Conservation (phyloP, 75 land plant genomes). For the Gnetum montanum region DNA sequence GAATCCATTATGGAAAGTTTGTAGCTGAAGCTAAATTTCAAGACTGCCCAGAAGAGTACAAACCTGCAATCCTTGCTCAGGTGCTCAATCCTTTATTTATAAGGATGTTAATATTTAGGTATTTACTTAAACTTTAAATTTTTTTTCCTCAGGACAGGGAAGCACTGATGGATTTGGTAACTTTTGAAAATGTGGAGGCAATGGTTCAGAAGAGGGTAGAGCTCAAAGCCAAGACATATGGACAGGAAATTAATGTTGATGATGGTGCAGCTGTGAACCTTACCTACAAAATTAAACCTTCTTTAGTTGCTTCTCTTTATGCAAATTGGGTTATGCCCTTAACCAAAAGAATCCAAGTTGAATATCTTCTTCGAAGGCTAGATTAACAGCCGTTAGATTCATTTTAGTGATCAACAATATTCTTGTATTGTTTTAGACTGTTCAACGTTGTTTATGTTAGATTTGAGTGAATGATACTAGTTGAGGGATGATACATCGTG, state of each 20-base stretch:
- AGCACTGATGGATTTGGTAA: constrained; percentile 67
- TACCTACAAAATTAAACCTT: constrained; percentile 62
- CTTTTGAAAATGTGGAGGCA: constrained; percentile 74
- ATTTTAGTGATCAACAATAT: too few relatives aligned
- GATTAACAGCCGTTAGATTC: constrained; percentile 26
- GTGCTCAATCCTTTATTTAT: too few relatives aligned
- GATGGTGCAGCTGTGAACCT: constrained; percentile 8
- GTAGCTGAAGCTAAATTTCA: constrained; percentile 94
- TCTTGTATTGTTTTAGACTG: too few relatives aligned
- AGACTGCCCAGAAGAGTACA: constrained; percentile 57
- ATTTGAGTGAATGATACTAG: too few relatives aligned
- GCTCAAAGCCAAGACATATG: constrained; percentile 63
- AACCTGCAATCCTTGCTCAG: constrained; percentile 63
- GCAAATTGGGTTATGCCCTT: constrained; percentile 95
- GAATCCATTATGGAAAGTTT: constrained; percentile 95
- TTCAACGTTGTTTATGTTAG: too few relatives aligned
- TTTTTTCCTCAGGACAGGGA: constrained; percentile 51
- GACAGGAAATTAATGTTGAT: constrained; percentile 44
- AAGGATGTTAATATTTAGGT: too few relatives aligned
- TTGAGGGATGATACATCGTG: too few relatives aligned
- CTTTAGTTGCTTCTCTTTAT: constrained; percentile 66
- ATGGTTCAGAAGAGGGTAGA: constrained; percentile 73
- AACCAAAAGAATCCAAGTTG: constrained; percentile 85
- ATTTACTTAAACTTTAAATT: too few relatives aligned
- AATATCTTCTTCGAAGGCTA: constrained; percentile 75